Evolutionary conservation across 2,329 filamentous ascomycete species (phyloP), one percentile per base, ranked within the genome.

Genomic region (Metarhizium robertsii): DNA sequence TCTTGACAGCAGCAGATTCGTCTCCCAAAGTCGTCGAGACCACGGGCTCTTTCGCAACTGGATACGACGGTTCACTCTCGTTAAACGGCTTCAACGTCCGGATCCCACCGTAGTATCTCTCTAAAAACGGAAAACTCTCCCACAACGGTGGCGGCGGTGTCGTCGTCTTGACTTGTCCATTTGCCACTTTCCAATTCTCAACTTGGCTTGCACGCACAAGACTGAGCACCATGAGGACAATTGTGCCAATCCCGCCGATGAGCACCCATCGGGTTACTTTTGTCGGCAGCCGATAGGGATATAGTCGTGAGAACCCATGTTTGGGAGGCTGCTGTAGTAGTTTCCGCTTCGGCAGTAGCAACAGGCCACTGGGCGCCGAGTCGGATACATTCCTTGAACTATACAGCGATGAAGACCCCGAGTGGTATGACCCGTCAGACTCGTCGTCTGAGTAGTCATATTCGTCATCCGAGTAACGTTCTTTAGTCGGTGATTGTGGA

Each of bases 101-200:
- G 57, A 99, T 79, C 1, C 94, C 94, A 14, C 91, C 92, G 68
- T 96, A 94, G 68, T 96, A 99, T 59, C 92, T 81, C 58, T 86
- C 86, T 58, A 99, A 71, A 65, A 96, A 95, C 0, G 85, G 83
- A 67, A 95, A 97, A 10, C 80, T 81, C 67, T 95, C 89, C 91
- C 92, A 97, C 5, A 81, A 71, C 0, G 85, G 83, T 13, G 89
- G 88, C 20, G 84, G 81, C 0, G 81, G 71, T 0, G 83, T 78
- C 13, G 79, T 63, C 6, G 64, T 67, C 13, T 67, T 64, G 5
- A 72, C 67, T 52, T 67, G 69, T 56, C 75, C 79, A 60, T 84
- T 83, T 16, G 81, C 79, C 32, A 87, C 66, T 56, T 77, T 76
- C 64, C 75, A 79, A 65, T 89, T 86, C 61, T 88, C 88, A 18